Evolutionary conservation across 176 grass and related monocot genomes (phyloP).

Genomic region (Puccinellia tenuiflora): DNA sequence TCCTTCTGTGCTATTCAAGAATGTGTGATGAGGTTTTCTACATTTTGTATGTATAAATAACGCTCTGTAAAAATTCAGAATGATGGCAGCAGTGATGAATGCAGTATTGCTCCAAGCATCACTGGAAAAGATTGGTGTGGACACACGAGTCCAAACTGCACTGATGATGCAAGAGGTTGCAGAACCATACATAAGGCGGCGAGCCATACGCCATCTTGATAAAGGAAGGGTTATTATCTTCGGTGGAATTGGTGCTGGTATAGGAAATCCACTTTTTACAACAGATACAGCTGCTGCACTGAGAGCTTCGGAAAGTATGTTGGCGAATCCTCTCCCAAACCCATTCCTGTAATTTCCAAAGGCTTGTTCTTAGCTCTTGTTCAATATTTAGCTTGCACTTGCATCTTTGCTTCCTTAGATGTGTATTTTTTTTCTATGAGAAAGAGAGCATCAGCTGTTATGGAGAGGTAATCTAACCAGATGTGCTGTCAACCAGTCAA

Average conservation of each 20-base stretch:
- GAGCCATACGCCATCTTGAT: slow-evolving; percentile 92
- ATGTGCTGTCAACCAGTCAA: slow-evolving; percentile 58
- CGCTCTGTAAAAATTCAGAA: slow-evolving; percentile 42
- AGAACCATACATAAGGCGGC: slow-evolving; percentile 76
- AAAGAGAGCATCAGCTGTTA: not conserved
- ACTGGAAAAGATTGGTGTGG: slow-evolving; percentile 80
- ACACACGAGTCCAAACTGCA: slow-evolving; percentile 76
- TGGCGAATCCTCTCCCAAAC: not conserved
- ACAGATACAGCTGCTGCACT: slow-evolving; percentile 84
- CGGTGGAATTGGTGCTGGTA: slow-evolving; percentile 61
- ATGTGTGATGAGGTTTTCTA: not conserved
- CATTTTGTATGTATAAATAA: not conserved
- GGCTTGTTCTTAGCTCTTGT: not conserved
- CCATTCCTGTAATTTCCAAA: not conserved
- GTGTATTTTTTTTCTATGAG: not conserved
- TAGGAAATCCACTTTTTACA: slow-evolving; percentile 75
- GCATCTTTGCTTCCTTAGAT: not conserved
- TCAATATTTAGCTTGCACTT: not conserved
- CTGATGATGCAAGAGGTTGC: slow-evolving; percentile 86
- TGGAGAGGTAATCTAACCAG: slow-evolving; percentile 41
- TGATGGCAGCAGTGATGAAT: slow-evolving; percentile 98
- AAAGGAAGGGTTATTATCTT: slow-evolving; percentile 91
- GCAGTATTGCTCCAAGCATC: slow-evolving; percentile 87
- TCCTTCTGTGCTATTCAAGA: slow-evolving; percentile 10
- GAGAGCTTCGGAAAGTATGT: slow-evolving; percentile 90